Conservation (phyloP, 2,329 filamentous ascomycete species). For the Cercospora sesami region DNA sequence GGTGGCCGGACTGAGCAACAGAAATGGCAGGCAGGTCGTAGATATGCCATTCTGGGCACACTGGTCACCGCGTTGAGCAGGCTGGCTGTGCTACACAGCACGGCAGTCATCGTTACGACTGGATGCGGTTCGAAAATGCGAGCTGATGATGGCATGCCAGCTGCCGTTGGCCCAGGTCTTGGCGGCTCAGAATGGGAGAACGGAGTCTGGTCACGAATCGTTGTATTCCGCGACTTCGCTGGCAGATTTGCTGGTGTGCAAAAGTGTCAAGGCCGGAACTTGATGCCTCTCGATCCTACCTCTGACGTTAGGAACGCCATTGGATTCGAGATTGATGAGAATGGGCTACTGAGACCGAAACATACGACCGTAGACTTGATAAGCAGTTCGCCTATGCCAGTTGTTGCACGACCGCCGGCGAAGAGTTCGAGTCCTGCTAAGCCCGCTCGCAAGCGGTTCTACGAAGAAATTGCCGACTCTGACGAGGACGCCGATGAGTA, state of each 20-base stretch:
- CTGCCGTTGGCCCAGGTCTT: conserved; percentile 72
- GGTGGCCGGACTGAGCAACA: conserved; percentile 48
- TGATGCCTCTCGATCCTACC: conserved; percentile 38
- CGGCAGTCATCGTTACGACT: conserved; percentile 73
- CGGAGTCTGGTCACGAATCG: conserved; percentile 69
- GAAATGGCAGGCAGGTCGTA: conserved; percentile 51
- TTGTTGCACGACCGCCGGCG: background rate
- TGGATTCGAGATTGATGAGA: conserved; percentile 49
- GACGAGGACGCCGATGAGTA: conserved; percentile 67
- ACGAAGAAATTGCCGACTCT: conserved; percentile 58
- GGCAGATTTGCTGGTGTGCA: conserved; percentile 48
- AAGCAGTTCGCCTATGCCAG: conserved; percentile 11
- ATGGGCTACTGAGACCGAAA: conserved; percentile 43
- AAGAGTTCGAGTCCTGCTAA: conserved; percentile 13
- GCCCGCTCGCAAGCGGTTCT: conserved; percentile 56
- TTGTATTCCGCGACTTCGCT: conserved; percentile 72
- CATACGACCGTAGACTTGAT: conserved; percentile 26
- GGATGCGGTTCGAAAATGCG: conserved; percentile 83
- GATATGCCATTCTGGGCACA: conserved; percentile 65
- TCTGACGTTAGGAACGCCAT: conserved; percentile 51
- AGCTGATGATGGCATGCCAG: conserved; percentile 50
- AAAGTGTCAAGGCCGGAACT: conserved; percentile 45
- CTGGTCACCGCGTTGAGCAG: conserved; percentile 64
- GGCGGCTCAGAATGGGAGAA: conserved; percentile 78
- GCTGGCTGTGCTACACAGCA: conserved; percentile 69